Evolutionary conservation across 257 asterid species (phyloP).

Genomic region (Haberlea rhodopensis): DNA sequence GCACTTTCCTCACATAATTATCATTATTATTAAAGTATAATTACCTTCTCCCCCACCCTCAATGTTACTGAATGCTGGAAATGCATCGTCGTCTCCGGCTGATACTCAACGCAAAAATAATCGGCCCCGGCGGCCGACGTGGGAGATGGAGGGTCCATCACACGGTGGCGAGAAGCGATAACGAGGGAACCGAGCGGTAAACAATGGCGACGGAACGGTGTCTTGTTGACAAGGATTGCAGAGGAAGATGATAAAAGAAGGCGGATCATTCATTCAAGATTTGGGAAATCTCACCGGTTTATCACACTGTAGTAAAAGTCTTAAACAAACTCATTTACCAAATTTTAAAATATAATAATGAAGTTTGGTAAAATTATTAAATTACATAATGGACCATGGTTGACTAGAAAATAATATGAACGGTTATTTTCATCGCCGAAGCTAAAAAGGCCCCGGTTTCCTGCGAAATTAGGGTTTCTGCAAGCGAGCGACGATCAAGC

Average conservation of each 20-base stretch:
- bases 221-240: not conserved
- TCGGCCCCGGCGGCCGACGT: slow-evolving; percentile 36
- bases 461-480: slow-evolving; percentile 30
- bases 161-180: slow-evolving; percentile 28
- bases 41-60: slow-evolving; percentile 23
- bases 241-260: not conserved
- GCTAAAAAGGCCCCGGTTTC: too few species aligned
- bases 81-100: slow-evolving; percentile 26
- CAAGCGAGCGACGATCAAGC: not conserved
- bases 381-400: too few species aligned
- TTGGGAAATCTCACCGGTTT: not conserved
- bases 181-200: slow-evolving; percentile 25
- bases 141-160: slow-evolving; percentile 38
- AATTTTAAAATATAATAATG: too few species aligned
- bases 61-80: slow-evolving; percentile 14
- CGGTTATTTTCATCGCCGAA: too few species aligned
- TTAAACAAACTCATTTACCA: too few species aligned
- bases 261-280: not conserved
- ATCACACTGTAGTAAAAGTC: too few species aligned
- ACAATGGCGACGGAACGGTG: slow-evolving; percentile 26
- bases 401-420: too few species aligned
- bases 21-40: slow-evolving; percentile 1
- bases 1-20: slow-evolving; percentile 43
- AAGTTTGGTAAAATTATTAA: too few species aligned
- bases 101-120: slow-evolving; percentile 40